These are phyloP conservation scores for Beauveria caledonica DNA, from an alignment of 2,329 filamentous ascomycete genomes.

Conservation along the genomic window DNA sequence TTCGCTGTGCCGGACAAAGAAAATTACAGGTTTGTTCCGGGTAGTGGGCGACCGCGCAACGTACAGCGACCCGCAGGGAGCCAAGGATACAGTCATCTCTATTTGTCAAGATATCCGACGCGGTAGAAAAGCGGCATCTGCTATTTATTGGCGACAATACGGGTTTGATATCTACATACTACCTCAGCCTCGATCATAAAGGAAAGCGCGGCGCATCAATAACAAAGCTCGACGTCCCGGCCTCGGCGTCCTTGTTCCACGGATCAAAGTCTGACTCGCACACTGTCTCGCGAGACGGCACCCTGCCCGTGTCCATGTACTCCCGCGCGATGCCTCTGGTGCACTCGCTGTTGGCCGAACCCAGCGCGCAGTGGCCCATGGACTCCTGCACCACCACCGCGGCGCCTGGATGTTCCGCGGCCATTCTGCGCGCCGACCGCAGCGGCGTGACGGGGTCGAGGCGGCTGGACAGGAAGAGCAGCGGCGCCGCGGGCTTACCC, in stretches of 20 bases:
- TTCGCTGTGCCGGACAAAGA: not conserved
- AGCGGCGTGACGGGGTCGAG: conserved; percentile 33
- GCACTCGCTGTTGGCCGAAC: conserved; percentile 9
- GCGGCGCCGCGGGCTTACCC: conserved; percentile 25
- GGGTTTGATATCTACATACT: not conserved
- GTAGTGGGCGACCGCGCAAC: not conserved
- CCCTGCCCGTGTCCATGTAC: conserved; percentile 16
- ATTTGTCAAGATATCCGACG: no score
- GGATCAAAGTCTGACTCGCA: conserved; percentile 16
- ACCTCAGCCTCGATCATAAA: not conserved
- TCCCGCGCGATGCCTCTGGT: conserved; percentile 12
- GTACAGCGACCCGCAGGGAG: not conserved
- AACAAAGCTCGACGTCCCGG: not conserved
- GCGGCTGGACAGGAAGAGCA: conserved; percentile 29
- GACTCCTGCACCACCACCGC: conserved; percentile 17
- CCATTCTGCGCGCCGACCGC: conserved; percentile 23
- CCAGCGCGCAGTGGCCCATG: conserved; percentile 15
- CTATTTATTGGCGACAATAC: no score
- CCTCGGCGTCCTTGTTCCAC: not conserved
- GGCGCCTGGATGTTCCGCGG: conserved; percentile 16
- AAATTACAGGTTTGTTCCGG: not conserved
- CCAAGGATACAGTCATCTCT: no score
- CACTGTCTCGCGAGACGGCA: conserved; percentile 14
- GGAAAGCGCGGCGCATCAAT: not conserved
- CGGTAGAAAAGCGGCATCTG: no score